phyloP scores from a whole-genome alignment of 352 stramenopile species.

The Thalassiosira mediterranea region DNA sequence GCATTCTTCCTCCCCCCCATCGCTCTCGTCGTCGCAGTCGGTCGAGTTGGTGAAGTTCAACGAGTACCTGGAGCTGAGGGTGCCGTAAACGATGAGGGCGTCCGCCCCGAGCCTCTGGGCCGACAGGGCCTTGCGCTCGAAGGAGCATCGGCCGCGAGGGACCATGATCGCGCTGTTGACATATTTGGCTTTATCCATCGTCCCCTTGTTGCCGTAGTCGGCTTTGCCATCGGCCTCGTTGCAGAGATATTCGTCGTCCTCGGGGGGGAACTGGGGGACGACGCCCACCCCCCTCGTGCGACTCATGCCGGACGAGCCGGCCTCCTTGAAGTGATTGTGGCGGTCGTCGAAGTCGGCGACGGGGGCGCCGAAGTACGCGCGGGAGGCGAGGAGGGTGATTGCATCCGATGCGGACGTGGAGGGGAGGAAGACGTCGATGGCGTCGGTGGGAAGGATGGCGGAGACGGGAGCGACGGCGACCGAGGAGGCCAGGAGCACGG shows the following conservation, averaged over 20 bases:
- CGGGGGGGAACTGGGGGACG: conserved; percentile 43
- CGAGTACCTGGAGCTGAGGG: conserved; percentile 57
- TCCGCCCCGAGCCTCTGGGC: conserved; percentile 63
- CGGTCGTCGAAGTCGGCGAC: conserved; percentile 11
- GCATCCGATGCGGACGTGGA: not conserved
- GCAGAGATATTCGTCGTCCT: conserved; percentile 63
- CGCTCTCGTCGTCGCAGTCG: not conserved
- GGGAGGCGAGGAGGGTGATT: conserved; percentile 55
- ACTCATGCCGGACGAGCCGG: not conserved
- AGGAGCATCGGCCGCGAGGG: conserved; percentile 75
- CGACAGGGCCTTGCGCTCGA: conserved; percentile 73
- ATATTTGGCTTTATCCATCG: conserved; percentile 12
- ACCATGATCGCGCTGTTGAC: conserved; percentile 53
- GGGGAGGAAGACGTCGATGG: conserved; percentile 36
- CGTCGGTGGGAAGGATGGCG: conserved; percentile 52
- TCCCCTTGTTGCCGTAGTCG: conserved; percentile 17
- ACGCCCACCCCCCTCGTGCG: conserved; percentile 16
- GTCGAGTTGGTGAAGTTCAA: conserved; percentile 63
- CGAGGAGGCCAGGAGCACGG: not conserved
- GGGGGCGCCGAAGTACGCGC: conserved; percentile 59
- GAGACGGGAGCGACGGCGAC: not conserved
- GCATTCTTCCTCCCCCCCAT: not conserved
- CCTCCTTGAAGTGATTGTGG: conserved; percentile 2
- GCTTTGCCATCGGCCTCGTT: conserved; percentile 25
- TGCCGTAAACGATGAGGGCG: conserved; percentile 74